Evolutionary conservation across 192 early-diverging fungal species (phyloP).

Genomic region (Coemansia sp.): DNA sequence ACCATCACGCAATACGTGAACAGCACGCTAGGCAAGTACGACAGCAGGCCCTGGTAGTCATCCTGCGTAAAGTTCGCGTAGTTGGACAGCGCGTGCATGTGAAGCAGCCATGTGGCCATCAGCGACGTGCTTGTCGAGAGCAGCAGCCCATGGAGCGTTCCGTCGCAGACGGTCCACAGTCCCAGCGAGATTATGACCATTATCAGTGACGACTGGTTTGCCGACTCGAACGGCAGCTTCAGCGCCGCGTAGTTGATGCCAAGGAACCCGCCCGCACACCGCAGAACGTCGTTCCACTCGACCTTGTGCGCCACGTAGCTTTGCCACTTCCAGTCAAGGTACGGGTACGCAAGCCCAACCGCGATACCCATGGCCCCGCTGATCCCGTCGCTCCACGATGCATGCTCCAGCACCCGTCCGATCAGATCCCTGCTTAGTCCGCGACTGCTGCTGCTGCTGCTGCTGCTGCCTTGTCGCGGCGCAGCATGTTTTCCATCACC

Average conservation of each 20-base stretch:
- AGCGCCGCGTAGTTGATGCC: constrained; percentile 53
- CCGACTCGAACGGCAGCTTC: constrained; percentile 51
- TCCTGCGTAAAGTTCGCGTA: constrained; percentile 34
- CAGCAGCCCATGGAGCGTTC: constrained; percentile 45
- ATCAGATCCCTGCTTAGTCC: constrained; percentile 35
- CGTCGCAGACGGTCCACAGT: constrained; percentile 51
- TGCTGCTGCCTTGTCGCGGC: constrained; percentile 3
- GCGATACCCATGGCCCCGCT: constrained; percentile 39
- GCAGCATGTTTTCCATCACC: background rate
- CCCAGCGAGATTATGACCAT: constrained; percentile 52
- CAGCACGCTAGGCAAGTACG: constrained; percentile 43
- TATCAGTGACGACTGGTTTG: constrained; percentile 32
- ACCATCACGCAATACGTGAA: constrained; percentile 53
- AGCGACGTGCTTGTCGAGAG: constrained; percentile 32
- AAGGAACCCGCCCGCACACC: constrained; percentile 49
- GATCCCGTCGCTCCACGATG: constrained; percentile 33
- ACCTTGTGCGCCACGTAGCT: constrained; percentile 17
- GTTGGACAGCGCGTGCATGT: constrained; percentile 30
- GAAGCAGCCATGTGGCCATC: constrained; percentile 40
- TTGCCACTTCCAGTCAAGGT: constrained; percentile 43
- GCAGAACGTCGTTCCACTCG: constrained; percentile 43
- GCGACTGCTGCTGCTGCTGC: background rate
- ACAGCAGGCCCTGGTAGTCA: constrained; percentile 42
- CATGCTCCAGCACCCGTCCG: constrained; percentile 35
- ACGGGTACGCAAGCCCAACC: constrained; percentile 44